These are phyloP conservation scores for Alternaria gaisen DNA, from an alignment of 2,329 filamentous ascomycete species.

Conservation along the genomic window DNA sequence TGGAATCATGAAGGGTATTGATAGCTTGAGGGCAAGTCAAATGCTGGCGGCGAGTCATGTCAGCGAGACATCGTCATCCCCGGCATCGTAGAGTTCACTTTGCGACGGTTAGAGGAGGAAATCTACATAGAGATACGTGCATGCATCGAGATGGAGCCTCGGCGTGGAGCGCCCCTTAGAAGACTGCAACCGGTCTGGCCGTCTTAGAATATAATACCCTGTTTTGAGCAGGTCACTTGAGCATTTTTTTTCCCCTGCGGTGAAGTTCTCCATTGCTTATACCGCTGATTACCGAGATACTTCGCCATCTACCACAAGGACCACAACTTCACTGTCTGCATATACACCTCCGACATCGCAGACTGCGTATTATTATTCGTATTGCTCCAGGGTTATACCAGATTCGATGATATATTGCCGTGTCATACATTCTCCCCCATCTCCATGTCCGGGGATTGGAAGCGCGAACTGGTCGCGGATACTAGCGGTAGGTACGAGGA, in stretches of 20 bases:
- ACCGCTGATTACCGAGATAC: constrained; percentile 33
- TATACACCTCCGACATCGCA: constrained; percentile 11
- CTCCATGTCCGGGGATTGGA: background rate
- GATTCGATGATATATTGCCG: constrained; percentile 10
- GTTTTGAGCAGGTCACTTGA: constrained; percentile 31
- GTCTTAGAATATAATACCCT: constrained; percentile 25
- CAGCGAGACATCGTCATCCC: constrained; percentile 3
- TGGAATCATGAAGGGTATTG: constrained; percentile 45
- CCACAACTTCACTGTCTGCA: background rate
- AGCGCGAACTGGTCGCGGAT: constrained; percentile 27
- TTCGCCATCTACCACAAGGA: background rate
- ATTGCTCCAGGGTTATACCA: background rate
- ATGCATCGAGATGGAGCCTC: constrained; percentile 19
- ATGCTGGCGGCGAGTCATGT: constrained; percentile 12
- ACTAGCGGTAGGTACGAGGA: constrained; percentile 32
- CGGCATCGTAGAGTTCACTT: constrained; percentile 11
- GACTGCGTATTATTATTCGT: background rate
- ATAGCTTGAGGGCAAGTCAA: constrained; percentile 27
- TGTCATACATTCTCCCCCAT: background rate
- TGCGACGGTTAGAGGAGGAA: constrained; percentile 39
- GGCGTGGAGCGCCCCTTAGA: constrained; percentile 11
- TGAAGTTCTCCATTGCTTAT: constrained; percentile 25
- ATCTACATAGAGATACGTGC: constrained; percentile 17
- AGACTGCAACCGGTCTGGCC: constrained; percentile 15
- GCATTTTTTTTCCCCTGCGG: constrained; percentile 22